phyloP scores from a whole-genome alignment of 202 grass and related monocot genomes.

The Zoysia matrella region DNA sequence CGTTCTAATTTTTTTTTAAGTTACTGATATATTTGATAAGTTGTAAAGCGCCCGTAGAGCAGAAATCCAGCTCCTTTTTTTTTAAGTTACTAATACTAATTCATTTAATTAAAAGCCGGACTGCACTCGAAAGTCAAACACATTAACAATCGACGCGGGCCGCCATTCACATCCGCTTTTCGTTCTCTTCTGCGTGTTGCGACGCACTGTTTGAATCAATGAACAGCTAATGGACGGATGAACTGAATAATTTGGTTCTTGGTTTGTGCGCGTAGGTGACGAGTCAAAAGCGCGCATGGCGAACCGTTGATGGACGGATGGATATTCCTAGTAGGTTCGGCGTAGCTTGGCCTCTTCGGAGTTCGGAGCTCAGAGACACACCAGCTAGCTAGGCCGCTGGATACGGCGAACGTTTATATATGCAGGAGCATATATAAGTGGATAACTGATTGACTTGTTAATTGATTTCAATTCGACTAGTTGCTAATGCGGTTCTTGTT shows the following conservation, averaged over 20 bases:
- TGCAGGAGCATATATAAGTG: neutral
- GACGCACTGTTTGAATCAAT: too few species aligned
- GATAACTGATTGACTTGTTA: neutral
- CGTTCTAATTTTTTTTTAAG: neutral
- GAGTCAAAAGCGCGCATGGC: conserved; percentile 38
- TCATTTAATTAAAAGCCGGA: conserved; percentile 22
- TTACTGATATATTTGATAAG: neutral
- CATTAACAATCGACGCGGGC: conserved; percentile 41
- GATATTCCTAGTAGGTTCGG: conserved; percentile 1
- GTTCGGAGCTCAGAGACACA: conserved; percentile 38
- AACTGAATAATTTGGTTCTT: conserved; percentile 4
- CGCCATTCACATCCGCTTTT: conserved; percentile 32
- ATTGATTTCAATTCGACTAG: conserved; percentile 21
- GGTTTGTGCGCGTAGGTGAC: conserved; percentile 56
- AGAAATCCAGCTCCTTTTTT: neutral
- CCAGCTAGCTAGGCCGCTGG: conserved; percentile 15
- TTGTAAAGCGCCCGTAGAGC: neutral
- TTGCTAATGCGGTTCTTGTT: neutral
- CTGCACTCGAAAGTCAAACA: conserved; percentile 55
- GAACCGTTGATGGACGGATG: conserved; percentile 35
- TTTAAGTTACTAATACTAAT: conserved; percentile 5
- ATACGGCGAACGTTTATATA: conserved; percentile 25
- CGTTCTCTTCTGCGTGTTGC: neutral
- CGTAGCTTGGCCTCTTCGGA: neutral
- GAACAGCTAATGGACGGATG: too few species aligned